phyloP scores from a whole-genome alignment of 73 alveolate species.

The Breviolum minutum region DNA sequence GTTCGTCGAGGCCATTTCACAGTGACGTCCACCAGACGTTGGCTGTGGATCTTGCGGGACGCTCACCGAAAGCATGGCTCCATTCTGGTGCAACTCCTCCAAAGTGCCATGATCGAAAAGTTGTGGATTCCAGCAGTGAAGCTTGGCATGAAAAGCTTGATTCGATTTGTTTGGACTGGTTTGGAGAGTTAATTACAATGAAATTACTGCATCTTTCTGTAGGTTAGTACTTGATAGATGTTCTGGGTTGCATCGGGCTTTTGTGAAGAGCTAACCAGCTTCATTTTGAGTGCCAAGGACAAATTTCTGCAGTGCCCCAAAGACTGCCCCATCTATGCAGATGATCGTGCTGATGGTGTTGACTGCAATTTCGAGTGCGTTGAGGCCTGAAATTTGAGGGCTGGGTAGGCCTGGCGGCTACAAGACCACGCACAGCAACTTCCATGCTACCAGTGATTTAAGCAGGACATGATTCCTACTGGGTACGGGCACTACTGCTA shows the following conservation, averaged over 20 bases:
- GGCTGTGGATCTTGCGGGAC: conserved; percentile 21
- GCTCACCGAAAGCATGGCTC: conserved; percentile 31
- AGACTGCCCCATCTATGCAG: conserved; percentile 80
- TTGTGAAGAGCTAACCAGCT: background rate
- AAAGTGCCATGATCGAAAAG: conserved; percentile 12
- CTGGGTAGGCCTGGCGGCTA: background rate
- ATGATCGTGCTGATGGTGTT: conserved; percentile 61
- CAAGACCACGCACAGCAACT: too few species aligned
- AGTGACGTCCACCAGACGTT: background rate
- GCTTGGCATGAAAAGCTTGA: background rate
- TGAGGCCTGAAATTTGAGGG: background rate
- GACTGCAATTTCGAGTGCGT: conserved; percentile 92
- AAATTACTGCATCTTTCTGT: background rate
- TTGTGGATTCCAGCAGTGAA: conserved; percentile 31
- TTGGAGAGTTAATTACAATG: background rate
- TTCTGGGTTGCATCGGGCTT: background rate
- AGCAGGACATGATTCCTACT: too few species aligned
- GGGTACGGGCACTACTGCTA: too few species aligned
- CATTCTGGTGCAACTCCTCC: background rate
- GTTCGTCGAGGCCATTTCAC: background rate
- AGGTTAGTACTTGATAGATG: background rate
- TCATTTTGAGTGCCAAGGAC: background rate
- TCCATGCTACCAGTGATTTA: too few species aligned
- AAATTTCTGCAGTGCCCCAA: conserved; percentile 63
- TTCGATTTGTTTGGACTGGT: background rate